Base-by-base conservation (phyloP, 192 early-diverging fungal species). In the Linnemannia elongata region DNA sequence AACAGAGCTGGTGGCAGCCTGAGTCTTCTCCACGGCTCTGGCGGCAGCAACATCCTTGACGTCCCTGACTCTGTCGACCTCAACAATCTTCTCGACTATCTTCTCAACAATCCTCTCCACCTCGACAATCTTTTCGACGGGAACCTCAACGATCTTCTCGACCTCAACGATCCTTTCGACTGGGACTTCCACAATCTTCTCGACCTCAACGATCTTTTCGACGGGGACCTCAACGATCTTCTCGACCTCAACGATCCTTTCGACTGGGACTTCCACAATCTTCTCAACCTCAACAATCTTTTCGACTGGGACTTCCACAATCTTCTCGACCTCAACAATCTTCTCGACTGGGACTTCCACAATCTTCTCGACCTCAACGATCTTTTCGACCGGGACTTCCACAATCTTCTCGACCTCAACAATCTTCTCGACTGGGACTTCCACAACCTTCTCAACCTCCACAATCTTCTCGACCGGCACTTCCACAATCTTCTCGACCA, bases 1-100 rank as follows among this genome's bases (percentile, higher is more conserved):
- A 73, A 73, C 52, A 35, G 76, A 63, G 13, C 39, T 72, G 17
- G 69, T 77, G 8, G 44, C 75, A 22, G 35, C 45, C 22, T 81
- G 57, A n/a, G 36, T 35, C 36, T 72, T 74, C 30, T 71, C 55
- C 38, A 39, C 18, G 7, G 72, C 20, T 4, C 55, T 57, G 10
- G 70, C 42, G 12, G 33, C 38, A 24, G 44, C 18, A 7, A 42
- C 39, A 8, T 38, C 41, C 39, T 18, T 49, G 17, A 17, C 41
- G 38, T 10, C 24, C 9, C 30, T 66, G 60, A 33, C 13, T 33
- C 60, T 66, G 30, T 66, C 60, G 66, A 57, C 27, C 27, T 63
- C 30, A 38, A 57, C 57, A 12, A 36, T 69, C 41, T 69, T 78
- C 38, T 69, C 60, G 60, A 38, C 76, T 3, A 36, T 42, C 39